These are phyloP conservation scores for Pyrenophora graminea DNA, from an alignment of 2,329 filamentous ascomycete genomes.

Conservation along the genomic window DNA sequence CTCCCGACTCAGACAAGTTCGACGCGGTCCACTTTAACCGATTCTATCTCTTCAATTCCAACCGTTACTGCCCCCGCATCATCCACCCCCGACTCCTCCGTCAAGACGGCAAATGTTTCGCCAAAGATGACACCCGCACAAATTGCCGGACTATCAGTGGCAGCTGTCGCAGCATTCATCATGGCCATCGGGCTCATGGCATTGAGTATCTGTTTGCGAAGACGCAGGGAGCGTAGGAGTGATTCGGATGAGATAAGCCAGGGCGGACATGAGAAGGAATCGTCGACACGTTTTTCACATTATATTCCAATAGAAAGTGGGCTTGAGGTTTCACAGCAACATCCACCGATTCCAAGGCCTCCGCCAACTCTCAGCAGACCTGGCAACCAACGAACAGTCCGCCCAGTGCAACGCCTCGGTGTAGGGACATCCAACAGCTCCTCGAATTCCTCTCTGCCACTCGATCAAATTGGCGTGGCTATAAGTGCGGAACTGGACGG, in stretches of 20 bases:
- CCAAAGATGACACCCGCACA: conserved; percentile 44
- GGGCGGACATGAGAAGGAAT: conserved; percentile 15
- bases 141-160: conserved; percentile 46
- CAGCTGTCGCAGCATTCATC: conserved; percentile 43
- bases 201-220: conserved; percentile 42
- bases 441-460: conserved; percentile 28
- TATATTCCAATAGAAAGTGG: conserved; percentile 18
- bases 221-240: conserved; percentile 37
- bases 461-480: conserved; percentile 45
- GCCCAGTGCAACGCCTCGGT: conserved; percentile 25
- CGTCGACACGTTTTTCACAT: conserved; percentile 30
- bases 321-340: conserved; percentile 15
- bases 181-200: conserved; percentile 47
- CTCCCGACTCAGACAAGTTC: conserved; percentile 14
- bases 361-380: conserved; percentile 16
- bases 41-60: conserved; percentile 32
- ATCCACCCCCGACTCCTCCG: conserved; percentile 17
- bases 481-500: conserved; percentile 44
- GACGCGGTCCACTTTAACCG: conserved; percentile 29
- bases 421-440: conserved; percentile 28
- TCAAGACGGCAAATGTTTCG: conserved; percentile 17
- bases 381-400: conserved; percentile 5
- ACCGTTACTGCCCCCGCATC: conserved; percentile 27
- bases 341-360: conserved; percentile 19
- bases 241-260: conserved; percentile 28